These are phyloP conservation scores for Tuber borchii DNA, from an alignment of 495 filamentous ascomycete genomes.

Conservation along the genomic window DNA sequence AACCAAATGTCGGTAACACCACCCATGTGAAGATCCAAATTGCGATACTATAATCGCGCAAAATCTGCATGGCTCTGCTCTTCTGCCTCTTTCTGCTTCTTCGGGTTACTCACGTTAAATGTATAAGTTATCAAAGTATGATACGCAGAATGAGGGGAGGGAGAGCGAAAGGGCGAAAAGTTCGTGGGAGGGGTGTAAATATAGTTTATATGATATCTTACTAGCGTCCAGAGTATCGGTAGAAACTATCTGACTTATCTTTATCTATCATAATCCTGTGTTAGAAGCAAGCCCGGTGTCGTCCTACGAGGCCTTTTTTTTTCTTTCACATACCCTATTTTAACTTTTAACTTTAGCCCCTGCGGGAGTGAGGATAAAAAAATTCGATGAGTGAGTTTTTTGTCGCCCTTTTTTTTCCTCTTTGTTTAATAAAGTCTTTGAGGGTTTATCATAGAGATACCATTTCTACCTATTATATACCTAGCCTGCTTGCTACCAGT, in stretches of 20 bases:
- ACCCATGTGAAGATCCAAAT: conserved; percentile 1
- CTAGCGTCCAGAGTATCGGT: neutral
- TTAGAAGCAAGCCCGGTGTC: neutral
- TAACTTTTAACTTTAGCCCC: neutral
- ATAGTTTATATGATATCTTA: neutral
- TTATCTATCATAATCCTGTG: neutral
- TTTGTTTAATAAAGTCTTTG: neutral
- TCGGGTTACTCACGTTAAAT: neutral
- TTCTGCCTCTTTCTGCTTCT: neutral
- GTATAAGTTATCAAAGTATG: neutral
- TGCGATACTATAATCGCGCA: conserved; percentile 5
- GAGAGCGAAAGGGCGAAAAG: neutral
- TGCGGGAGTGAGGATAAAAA: neutral
- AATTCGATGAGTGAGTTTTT: neutral
- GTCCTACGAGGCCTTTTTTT: conserved; percentile 1
- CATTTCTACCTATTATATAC: neutral
- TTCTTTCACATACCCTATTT: neutral
- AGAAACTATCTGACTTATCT: neutral
- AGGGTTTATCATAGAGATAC: neutral
- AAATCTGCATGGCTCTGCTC: neutral
- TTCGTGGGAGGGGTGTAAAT: neutral
- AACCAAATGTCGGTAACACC: neutral
- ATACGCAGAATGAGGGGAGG: neutral
- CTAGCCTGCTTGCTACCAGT: neutral
- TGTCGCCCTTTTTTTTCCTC: neutral